Evolutionary conservation across 2,329 filamentous ascomycete species (phyloP), one percentile per base, ranked within the genome.

Genomic region (Trichoderma endophyticum): DNA sequence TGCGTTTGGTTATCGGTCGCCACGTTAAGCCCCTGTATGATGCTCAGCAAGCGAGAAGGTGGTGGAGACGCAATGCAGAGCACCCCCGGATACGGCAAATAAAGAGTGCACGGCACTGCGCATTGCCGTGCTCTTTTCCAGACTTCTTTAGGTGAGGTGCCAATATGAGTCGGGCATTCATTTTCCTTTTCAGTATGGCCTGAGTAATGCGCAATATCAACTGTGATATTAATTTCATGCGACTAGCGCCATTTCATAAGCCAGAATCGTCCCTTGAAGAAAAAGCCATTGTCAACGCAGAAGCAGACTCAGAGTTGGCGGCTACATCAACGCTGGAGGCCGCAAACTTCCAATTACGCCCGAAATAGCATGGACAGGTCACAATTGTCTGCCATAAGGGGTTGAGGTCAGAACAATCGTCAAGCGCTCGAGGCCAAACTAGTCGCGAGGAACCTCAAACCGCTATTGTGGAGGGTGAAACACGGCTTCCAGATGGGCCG

Each of bases 381-480:
- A 24, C 43, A 54, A 32, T 39, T 21, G 30, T 54, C 56, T 36
- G 30, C 66, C n/a, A 62, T 70, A 61, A 70, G 39, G 57, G 66
- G 66, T 57, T 60, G 56, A 15, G 32, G 66, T 39, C 57, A 34
- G 39, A 48, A 60, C 57, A 26, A 51, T 54, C 39, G 39, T 70
- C 66, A 62, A 70, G 66, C 66, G 57, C 66, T 54, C 39, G 57
- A 21, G 57, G 28, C 66, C 66, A 24, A 51, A n/a, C 57, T 54
- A 70, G 48, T 59, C 64, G 30, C 63, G 18, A 59, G 26, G 57
- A 24, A 28, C 36, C 59, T 72, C 71, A 72, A 72, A 72, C 71
- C 59, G 71, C 71, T 36, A 62, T 63, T 62, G 65, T 65, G 64
- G 60, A 61, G 51, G 71, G 69, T 72, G 71, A 72, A 72, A 72